Conservation (phyloP, 768 basidiomycete genomes). For the Harrya chromipes region DNA sequence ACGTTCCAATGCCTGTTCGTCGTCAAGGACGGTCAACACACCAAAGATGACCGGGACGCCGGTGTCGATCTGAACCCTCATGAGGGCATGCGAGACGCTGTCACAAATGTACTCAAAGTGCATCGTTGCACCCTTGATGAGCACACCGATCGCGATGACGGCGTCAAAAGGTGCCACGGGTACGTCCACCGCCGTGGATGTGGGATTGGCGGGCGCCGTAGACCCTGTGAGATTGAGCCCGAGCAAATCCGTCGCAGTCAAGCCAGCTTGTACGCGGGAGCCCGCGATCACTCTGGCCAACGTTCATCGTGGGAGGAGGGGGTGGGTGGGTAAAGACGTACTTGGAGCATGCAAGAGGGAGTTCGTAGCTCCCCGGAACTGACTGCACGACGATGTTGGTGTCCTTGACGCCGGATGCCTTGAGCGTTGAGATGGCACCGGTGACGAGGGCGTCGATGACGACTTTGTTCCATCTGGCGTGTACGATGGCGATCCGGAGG, state of each 20-base stretch:
- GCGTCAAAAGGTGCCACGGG: conserved; percentile 81
- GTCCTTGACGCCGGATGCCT: conserved; percentile 82
- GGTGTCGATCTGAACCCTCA: conserved; percentile 91
- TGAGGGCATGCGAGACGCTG: conserved; percentile 87
- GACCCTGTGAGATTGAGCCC: conserved; percentile 46
- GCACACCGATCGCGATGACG: conserved; percentile 94
- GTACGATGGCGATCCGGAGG: conserved; percentile 88
- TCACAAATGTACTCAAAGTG: conserved; percentile 99
- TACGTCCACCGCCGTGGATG: conserved; percentile 32
- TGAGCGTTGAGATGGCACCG: conserved; percentile 78
- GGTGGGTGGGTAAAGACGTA: conserved; percentile 39
- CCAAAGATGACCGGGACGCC: conserved; percentile 96
- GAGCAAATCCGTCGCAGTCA: conserved; percentile 74
- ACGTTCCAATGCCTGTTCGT: conserved; percentile 92
- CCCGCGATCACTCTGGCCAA: conserved; percentile 77
- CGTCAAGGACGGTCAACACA: conserved; percentile 86
- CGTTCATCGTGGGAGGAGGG: conserved; percentile 5
- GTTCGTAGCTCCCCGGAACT: conserved; percentile 94
- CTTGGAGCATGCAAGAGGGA: conserved; percentile 85
- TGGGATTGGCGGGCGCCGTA: conserved; percentile 32
- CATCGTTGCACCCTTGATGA: conserved; percentile 98
- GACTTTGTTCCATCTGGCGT: conserved; percentile 91
- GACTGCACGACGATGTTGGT: conserved; percentile 87
- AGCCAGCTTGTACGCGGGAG: conserved; percentile 75
- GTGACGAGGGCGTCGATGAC: conserved; percentile 84